A percentile compares a stretch with the other conserved stretches of the same genome.
These are phyloP conservation scores for Ophiosphaerella herpotricha DNA, from an alignment of 2,329 filamentous ascomycete genomes.

Conservation along the genomic window DNA sequence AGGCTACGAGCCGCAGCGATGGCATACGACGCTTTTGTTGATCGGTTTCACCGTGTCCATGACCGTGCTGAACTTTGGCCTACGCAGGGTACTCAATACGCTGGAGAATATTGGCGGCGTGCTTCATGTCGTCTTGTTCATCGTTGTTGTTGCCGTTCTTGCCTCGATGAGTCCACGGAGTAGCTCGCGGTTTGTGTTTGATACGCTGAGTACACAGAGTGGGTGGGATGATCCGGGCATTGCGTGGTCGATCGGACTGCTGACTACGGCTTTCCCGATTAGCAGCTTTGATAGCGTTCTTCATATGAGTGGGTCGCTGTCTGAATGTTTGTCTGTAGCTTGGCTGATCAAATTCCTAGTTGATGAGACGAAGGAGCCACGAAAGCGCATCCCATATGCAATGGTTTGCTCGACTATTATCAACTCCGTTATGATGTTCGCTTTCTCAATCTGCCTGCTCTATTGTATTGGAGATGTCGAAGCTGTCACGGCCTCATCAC, in stretches of 20 bases:
- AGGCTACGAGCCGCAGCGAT: constrained; percentile 42
- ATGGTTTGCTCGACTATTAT: constrained; percentile 46
- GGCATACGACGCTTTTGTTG: constrained; percentile 55
- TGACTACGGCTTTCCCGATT: constrained; percentile 35
- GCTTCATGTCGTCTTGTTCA: constrained; percentile 53
- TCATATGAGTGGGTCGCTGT: constrained; percentile 33
- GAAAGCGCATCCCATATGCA: constrained; percentile 20
- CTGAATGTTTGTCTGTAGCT: not conserved
- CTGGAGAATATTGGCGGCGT: constrained; percentile 52
- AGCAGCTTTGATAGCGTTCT: constrained; percentile 52
- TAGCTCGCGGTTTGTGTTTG: constrained; percentile 48
- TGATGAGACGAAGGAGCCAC: constrained; percentile 24
- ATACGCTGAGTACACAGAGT: constrained; percentile 48
- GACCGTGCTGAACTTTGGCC: constrained; percentile 48
- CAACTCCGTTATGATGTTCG: constrained; percentile 35
- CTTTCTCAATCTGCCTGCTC: constrained; percentile 48
- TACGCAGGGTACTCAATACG: constrained; percentile 48
- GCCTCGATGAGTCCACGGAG: constrained; percentile 37
- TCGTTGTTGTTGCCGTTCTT: constrained; percentile 52
- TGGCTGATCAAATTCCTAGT: constrained; percentile 4
- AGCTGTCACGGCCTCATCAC: constrained; percentile 8
- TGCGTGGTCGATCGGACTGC: constrained; percentile 46
- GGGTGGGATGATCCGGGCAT: constrained; percentile 49
- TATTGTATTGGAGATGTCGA: constrained; percentile 49
- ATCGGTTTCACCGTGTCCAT: constrained; percentile 45